Base-by-base conservation (phyloP, 768 basidiomycete species). In the Psilocybe tampanensis region DNA sequence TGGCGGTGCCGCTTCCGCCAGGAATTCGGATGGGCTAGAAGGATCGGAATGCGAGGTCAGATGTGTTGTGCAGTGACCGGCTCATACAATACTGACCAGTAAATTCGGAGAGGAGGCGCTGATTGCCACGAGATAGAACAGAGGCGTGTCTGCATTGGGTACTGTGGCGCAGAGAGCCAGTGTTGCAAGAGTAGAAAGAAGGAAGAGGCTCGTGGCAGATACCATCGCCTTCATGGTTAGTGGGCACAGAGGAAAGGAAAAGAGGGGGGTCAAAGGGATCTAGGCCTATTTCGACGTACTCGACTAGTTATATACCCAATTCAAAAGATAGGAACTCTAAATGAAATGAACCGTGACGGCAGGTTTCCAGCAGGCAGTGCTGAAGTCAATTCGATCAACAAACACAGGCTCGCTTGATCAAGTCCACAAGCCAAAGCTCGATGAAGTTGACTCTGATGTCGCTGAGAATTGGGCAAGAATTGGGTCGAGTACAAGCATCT, bases 111-210 rank as follows among this genome's bases (percentile, higher is more conserved):
- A 54, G 23, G 54, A 62, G 13, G 59, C 36, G 29, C 62, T 64
- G 18, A 54, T 57, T 1, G 74, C 62, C 18, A 75, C 70, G 22
- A 75, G 64, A 56, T 76, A 72, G 64, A 76, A 74, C 2, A 63
- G 54, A 8, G 74, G 73, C 0, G 73, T 72, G 54, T 66, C 66
- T 2, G 70, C 72, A 44, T 67, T 66, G 22, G 73, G 72, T 18
- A 66, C 42, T 15, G 54, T 52, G 11, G 65, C 52, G 2, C 61
- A 62, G 33, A 17, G 44, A 2, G 60, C 57, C n/a, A 51, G 56
- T 24, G 22, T 41, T 26, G 47, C 56, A 47, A 50, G 55, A 43
- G 29, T 58, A 44, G 52, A 61, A 29, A 58, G 56, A 47, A 44
- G 60, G 15, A 47, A 59, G 11, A 47, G 57, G 11, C 21, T 34